These are phyloP conservation scores for Microbotryum intermedium DNA, from an alignment of 1,284 basidiomycete genomes.

Conservation along the genomic window DNA sequence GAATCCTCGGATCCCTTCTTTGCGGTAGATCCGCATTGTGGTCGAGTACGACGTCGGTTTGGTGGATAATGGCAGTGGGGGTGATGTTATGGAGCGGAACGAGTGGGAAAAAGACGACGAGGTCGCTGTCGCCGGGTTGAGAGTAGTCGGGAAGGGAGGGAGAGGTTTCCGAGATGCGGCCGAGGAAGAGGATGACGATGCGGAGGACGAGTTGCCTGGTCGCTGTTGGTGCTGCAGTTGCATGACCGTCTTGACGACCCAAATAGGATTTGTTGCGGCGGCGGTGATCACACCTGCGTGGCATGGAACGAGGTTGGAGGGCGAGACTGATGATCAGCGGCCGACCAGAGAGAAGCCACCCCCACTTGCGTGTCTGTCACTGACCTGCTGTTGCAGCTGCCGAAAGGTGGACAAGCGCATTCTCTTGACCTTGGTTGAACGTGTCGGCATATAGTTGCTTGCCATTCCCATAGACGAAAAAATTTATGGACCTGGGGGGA, in stretches of 20 bases:
- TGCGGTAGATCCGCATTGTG: slow-evolving; percentile 27
- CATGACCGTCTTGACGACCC: slow-evolving; percentile 94
- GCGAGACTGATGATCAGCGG: neutral
- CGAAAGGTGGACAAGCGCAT: slow-evolving; percentile 70
- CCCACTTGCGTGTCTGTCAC: neutral
- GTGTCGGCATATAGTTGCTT: slow-evolving; percentile 78
- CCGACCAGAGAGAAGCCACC: neutral
- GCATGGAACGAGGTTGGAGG: neutral
- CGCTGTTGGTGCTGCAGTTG: slow-evolving; percentile 47
- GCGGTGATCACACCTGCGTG: slow-evolving; percentile 67
- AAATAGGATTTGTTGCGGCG: slow-evolving; percentile 91
- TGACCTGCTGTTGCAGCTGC: slow-evolving; percentile 70
- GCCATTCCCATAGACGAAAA: slow-evolving; percentile 95
- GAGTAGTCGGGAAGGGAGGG: slow-evolving; percentile 11
- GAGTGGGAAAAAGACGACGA: slow-evolving; percentile 21
- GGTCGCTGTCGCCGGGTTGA: slow-evolving; percentile 2
- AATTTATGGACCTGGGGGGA: slow-evolving; percentile 65
- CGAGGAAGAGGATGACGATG: slow-evolving; percentile 14
- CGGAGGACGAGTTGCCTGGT: slow-evolving; percentile 1
- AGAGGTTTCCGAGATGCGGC: slow-evolving; percentile 2
- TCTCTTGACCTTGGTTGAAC: slow-evolving; percentile 74
- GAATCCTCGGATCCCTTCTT: slow-evolving; percentile 76
- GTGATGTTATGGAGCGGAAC: slow-evolving; percentile 23
- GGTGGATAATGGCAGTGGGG: slow-evolving; percentile 2
- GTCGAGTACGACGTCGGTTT: slow-evolving; percentile 23